phyloP scores from a whole-genome alignment of 192 early-diverging fungal species.

The Bifiguratus adelaidae region DNA sequence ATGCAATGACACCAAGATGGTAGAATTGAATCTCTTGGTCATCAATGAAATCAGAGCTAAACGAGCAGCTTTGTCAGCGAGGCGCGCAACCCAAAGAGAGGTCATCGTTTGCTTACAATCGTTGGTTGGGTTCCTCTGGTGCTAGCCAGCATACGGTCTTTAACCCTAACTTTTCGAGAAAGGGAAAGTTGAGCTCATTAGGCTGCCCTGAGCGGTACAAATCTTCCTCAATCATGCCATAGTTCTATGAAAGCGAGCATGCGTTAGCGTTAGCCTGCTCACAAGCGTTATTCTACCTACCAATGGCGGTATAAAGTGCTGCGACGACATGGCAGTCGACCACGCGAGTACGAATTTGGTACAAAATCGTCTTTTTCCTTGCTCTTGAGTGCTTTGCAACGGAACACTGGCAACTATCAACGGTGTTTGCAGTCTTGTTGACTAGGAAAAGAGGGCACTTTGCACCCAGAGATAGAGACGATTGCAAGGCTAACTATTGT shows the following conservation, averaged over 20 bases:
- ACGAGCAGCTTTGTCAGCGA: neutral
- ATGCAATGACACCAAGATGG: slow-evolving; percentile 76
- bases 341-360: too few relatives aligned
- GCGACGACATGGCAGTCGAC: slow-evolving; percentile 61
- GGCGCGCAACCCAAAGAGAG: neutral
- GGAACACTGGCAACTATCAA: too few relatives aligned
- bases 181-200: slow-evolving; percentile 99
- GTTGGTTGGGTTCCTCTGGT: slow-evolving; percentile 92
- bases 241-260: slow-evolving; percentile 55
- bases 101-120: slow-evolving; percentile 48
- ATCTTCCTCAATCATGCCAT: slow-evolving; percentile 95
- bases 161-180: slow-evolving; percentile 91
- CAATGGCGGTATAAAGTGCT: slow-evolving; percentile 70
- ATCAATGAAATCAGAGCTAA: slow-evolving; percentile 88
- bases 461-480: too few relatives aligned
- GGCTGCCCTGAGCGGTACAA: slow-evolving; percentile 95
- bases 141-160: slow-evolving; percentile 93
- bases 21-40: slow-evolving; percentile 95
- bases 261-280: neutral
- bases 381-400: too few relatives aligned
- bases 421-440: too few relatives aligned
- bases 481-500: too few relatives aligned
- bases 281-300: slow-evolving; percentile 22
- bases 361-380: too few relatives aligned
- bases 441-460: too few relatives aligned